A percentile compares a stretch with the other conserved stretches of the same genome.
Evolutionary conservation across 1,284 basidiomycete genomes (phyloP).

Genomic region (Cutaneotrichosporon sp.): DNA sequence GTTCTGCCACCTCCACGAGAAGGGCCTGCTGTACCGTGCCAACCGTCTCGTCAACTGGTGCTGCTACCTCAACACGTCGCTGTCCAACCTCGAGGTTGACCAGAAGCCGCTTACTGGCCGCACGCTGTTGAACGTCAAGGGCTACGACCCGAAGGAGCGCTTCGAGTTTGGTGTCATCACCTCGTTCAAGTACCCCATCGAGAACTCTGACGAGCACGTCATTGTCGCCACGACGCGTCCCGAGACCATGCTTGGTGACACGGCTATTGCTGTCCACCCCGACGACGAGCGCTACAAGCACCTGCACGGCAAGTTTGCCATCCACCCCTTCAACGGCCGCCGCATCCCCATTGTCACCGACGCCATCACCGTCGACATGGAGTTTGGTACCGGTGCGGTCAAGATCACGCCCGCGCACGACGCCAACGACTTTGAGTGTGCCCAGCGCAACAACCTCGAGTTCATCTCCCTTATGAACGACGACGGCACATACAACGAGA

Average conservation of each 20-base stretch:
- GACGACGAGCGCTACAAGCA: conserved; percentile 92
- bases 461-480: conserved; percentile 97
- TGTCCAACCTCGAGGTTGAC: conserved; percentile 97
- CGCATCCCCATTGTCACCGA: conserved; percentile 87
- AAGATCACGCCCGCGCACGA: conserved; percentile 99
- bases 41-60: conserved; percentile 99
- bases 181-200: conserved; percentile 89
- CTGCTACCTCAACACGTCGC: conserved; percentile 87
- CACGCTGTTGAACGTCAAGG: conserved; percentile 84
- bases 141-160: conserved; percentile 87
- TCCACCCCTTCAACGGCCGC: conserved; percentile 86
- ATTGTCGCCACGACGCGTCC: conserved; percentile 96
- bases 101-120: conserved; percentile 86
- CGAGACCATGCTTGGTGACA: conserved; percentile 98
- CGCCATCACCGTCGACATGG: conserved; percentile 81
- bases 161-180: conserved; percentile 98
- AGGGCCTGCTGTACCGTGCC: conserved; percentile 90
- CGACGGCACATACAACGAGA: conserved; percentile 91
- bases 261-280: conserved; percentile 94
- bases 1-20: conserved; percentile 87
- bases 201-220: conserved; percentile 75
- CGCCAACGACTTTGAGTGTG: conserved; percentile 95
- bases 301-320: conserved; percentile 86
- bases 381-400: conserved; percentile 96
- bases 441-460: conserved; percentile 77